Evolutionary conservation across 2,329 filamentous ascomycete genomes (phyloP), one percentile per base, ranked within the genome.

Genomic region (Arthrobotrys pseudoclavata): DNA sequence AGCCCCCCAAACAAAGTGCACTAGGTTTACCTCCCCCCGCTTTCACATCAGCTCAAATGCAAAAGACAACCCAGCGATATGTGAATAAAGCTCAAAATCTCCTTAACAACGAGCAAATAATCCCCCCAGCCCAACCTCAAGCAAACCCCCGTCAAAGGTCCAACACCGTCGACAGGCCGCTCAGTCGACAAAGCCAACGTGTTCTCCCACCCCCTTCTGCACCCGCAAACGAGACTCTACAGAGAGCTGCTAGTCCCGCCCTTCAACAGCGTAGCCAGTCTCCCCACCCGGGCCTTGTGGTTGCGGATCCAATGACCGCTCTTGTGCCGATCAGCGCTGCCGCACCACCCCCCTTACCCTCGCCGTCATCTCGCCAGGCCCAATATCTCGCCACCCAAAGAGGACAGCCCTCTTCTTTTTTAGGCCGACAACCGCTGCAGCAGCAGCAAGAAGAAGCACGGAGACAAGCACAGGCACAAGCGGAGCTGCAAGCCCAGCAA

Each of bases 21-120:
- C 87, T 98, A 3, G 96, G 94, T 67, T 92, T 95, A 12, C 96
- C 96, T 1, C 91, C 95, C 74, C 94, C 95, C 1, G 96, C 96
- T 0, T 93, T 96, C 77, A 99, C 96, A 0, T 92, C 93, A 3
- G 92, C 91, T 79, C 93, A 96, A 57, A 99, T 99, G 96, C 93
- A 97, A 82, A 92, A 97, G 83, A 93, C 94, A 3, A 96, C 94
- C 0, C 91, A 96, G 81, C 94, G 94, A 84, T 97, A 95, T 82
- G 89, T 92, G 22, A 89, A 90, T 53, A 92, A 97, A 83, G 93
- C 92, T 1, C 89, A 93, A 50, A 93, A 88, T 82, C 91, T 97
- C 86, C 96, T 96, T 83, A 80, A 80, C 4, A 79, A 79, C 2
- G 79, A 37, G 31, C 24, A 47, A 31, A 82, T 55, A 83, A 83